Conservation (phyloP, 2,329 filamentous ascomycete species). For the Aquanectria penicillioides region DNA sequence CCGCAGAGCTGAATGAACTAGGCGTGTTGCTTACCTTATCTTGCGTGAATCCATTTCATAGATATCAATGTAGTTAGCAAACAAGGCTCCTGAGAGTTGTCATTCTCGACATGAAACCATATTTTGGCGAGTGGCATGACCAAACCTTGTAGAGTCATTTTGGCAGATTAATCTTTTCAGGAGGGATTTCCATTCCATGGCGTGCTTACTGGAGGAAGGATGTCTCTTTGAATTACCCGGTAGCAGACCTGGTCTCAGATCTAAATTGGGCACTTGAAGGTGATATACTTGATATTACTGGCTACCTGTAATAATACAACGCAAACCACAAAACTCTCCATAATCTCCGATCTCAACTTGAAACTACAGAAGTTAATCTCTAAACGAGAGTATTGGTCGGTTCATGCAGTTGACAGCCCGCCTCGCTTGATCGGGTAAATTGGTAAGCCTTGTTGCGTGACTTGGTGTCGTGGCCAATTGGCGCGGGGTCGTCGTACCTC, state of each 20-base stretch:
- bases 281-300: too few relatives aligned
- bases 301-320: too few relatives aligned
- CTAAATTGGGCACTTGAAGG: too few relatives aligned
- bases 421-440: slow-evolving; percentile 7
- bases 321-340: too few relatives aligned
- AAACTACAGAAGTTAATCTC: not conserved
- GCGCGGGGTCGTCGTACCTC: slow-evolving; percentile 1
- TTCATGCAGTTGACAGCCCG: not conserved
- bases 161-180: too few relatives aligned
- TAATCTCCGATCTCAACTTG: not conserved
- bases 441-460: slow-evolving; percentile 13
- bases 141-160: too few relatives aligned
- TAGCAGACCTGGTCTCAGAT: too few relatives aligned
- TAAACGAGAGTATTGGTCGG: not conserved
- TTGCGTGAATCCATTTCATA: slow-evolving; percentile 68
- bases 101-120: slow-evolving; percentile 59
- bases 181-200: too few relatives aligned
- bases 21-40: slow-evolving; percentile 69
- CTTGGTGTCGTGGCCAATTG: not conserved
- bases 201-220: too few relatives aligned
- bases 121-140: slow-evolving; percentile 58
- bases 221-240: too few relatives aligned
- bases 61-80: slow-evolving; percentile 66
- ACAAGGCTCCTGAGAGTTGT: slow-evolving; percentile 63
- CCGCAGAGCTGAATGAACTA: slow-evolving; percentile 66